Conservation (phyloP, 2,329 filamentous ascomycete genomes). For the Fusarium foetens region DNA sequence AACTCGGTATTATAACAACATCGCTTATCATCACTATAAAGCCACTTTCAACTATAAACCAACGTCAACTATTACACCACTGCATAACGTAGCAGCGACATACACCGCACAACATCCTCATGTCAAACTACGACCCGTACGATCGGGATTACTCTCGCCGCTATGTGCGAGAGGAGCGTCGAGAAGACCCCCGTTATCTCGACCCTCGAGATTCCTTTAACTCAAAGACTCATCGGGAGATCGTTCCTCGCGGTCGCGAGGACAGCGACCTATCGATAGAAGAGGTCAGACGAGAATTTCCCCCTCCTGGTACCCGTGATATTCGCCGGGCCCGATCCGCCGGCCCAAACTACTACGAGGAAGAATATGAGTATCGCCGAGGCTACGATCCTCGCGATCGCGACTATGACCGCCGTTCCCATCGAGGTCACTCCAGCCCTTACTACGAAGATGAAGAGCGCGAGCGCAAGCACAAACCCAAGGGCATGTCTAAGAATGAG, state of each 20-base stretch:
- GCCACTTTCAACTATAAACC: background rate
- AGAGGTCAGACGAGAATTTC: conserved; percentile 86
- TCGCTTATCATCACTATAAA: background rate
- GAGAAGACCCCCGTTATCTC: conserved; percentile 63
- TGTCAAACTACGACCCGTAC: conserved; percentile 65
- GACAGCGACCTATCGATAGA: conserved; percentile 81
- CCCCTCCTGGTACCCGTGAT: conserved; percentile 69
- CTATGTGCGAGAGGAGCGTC: conserved; percentile 65
- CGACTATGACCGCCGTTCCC: conserved; percentile 56
- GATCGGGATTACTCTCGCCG: conserved; percentile 62
- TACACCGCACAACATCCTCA: conserved; percentile 33
- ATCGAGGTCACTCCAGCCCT: conserved; percentile 58
- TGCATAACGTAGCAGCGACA: conserved; percentile 3
- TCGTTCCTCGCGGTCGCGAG: conserved; percentile 71
- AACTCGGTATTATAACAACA: conserved; percentile 1
- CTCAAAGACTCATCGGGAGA: conserved; percentile 60
- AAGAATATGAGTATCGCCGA: conserved; percentile 57
- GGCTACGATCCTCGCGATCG: conserved; percentile 61
- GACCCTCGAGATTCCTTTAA: conserved; percentile 63
- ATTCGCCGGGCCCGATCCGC: conserved; percentile 72
- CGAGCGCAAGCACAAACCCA: conserved; percentile 58
- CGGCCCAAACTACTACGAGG: conserved; percentile 69
- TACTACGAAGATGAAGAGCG: conserved; percentile 70
- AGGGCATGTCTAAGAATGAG: conserved; percentile 67
- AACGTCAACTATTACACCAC: background rate